phyloP scores from a whole-genome alignment of 1,284 basidiomycete species.

The Boletus calvinii region DNA sequence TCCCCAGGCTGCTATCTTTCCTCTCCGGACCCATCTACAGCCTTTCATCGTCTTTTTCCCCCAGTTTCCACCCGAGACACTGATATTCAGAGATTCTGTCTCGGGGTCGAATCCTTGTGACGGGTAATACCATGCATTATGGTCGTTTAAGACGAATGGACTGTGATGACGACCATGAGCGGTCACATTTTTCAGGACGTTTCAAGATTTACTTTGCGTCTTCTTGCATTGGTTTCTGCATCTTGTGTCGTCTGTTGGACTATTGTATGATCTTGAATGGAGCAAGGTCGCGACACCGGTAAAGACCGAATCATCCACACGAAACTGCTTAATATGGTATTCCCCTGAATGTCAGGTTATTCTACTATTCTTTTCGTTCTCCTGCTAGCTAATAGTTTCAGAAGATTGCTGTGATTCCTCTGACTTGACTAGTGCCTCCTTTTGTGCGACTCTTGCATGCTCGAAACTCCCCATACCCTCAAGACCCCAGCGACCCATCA shows the following conservation, averaged over 20 bases:
- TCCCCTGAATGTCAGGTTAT: neutral
- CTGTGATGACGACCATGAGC: constrained; percentile 24
- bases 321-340: constrained; percentile 3
- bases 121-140: constrained; percentile 77
- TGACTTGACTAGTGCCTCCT: constrained; percentile 42
- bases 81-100: constrained; percentile 50
- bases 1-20: constrained; percentile 77
- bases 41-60: constrained; percentile 68
- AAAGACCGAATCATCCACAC: constrained; percentile 19
- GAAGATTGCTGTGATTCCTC: constrained; percentile 1
- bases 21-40: constrained; percentile 71
- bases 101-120: constrained; percentile 64
- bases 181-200: neutral
- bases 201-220: constrained; percentile 30
- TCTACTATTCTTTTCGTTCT: neutral
- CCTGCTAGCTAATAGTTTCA: constrained; percentile 2
- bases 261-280: neutral
- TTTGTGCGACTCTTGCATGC: constrained; percentile 52
- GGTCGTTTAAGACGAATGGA: constrained; percentile 60
- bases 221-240: constrained; percentile 33
- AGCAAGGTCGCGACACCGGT: constrained; percentile 16
- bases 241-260: constrained; percentile 1
- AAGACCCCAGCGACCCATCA: constrained; percentile 93
- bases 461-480: constrained; percentile 89
- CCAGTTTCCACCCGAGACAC: constrained; percentile 68